Percentiles rank a stretch among this genome's conserved stretches.
phyloP scores from a whole-genome alignment of 257 asterid species.

The Primulina huaijiensis region DNA sequence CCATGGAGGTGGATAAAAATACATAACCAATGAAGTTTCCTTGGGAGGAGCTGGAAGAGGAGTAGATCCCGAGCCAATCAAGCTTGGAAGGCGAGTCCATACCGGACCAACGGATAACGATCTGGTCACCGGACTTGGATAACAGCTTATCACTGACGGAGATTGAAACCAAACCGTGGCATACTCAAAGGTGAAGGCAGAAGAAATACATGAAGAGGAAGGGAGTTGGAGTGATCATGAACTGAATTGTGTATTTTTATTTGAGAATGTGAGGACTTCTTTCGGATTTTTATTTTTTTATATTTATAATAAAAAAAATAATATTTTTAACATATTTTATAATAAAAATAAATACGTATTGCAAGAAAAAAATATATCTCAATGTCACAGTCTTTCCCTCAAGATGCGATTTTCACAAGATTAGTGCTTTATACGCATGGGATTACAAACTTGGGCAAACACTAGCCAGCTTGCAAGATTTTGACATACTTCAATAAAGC shows the following conservation, averaged over 20 bases:
- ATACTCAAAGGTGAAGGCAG: not conserved
- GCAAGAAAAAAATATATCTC: too few species aligned
- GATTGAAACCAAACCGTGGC: not conserved
- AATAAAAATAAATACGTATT: too few species aligned
- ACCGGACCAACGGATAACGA: constrained; percentile 45
- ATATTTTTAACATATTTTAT: too few species aligned
- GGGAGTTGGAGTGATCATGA: not conserved
- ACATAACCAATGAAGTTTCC: constrained; percentile 65
- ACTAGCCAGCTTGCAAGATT: too few species aligned
- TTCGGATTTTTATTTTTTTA: too few species aligned
- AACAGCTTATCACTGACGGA: not conserved
- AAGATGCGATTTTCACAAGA: too few species aligned
- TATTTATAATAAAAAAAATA: too few species aligned
- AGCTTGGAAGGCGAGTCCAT: constrained; percentile 54
- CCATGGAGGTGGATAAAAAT: constrained; percentile 61
- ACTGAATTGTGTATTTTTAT: too few species aligned
- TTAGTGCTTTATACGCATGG: too few species aligned
- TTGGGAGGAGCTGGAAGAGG: constrained; percentile 61
- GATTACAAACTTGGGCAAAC: too few species aligned
- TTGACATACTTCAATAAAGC: not conserved
- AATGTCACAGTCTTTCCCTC: too few species aligned
- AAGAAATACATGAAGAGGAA: not conserved
- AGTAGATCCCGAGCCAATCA: constrained; percentile 87
- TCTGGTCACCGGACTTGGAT: not conserved
- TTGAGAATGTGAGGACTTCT: too few species aligned